These are phyloP conservation scores for Neopestalotiopsis clavispora DNA, from an alignment of 2,329 filamentous ascomycete genomes.

Conservation along the genomic window DNA sequence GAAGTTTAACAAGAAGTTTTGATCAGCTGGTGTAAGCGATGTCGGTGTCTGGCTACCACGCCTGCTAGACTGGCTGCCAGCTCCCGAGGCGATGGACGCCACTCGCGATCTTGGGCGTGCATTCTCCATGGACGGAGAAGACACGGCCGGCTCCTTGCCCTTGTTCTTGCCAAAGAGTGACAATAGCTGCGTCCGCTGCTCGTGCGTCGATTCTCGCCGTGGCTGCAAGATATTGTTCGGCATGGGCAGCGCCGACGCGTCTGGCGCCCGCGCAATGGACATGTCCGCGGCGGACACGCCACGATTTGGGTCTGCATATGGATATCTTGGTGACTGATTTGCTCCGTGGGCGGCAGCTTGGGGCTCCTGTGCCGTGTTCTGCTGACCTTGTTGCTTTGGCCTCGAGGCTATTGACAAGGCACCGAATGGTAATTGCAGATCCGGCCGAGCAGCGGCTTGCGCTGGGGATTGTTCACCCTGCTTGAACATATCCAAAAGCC, in stretches of 20 bases:
- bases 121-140: constrained; percentile 25
- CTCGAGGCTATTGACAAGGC: constrained; percentile 44
- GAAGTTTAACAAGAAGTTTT: constrained; percentile 78
- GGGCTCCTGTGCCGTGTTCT: neutral
- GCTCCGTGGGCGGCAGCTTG: neutral
- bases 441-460: neutral
- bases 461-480: constrained; percentile 32
- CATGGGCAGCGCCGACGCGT: constrained; percentile 32
- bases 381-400: constrained; percentile 24
- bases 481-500: constrained; percentile 61
- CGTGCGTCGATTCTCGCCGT: constrained; percentile 36
- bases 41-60: constrained; percentile 51
- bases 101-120: constrained; percentile 40
- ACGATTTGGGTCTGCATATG: constrained; percentile 20
- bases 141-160: constrained; percentile 34
- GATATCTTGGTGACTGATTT: constrained; percentile 5
- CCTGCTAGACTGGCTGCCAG: constrained; percentile 36
- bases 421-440: constrained; percentile 44
- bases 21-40: constrained; percentile 71
- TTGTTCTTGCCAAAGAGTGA: constrained; percentile 15
- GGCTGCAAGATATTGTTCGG: constrained; percentile 33
- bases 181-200: constrained; percentile 21
- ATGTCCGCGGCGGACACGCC: constrained; percentile 28
- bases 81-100: constrained; percentile 49
- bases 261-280: constrained; percentile 32